A percentile compares a stretch with the other conserved stretches of the same genome.
phyloP scores from a whole-genome alignment of 305 asterid species.

The Fraxinus dipetala region DNA sequence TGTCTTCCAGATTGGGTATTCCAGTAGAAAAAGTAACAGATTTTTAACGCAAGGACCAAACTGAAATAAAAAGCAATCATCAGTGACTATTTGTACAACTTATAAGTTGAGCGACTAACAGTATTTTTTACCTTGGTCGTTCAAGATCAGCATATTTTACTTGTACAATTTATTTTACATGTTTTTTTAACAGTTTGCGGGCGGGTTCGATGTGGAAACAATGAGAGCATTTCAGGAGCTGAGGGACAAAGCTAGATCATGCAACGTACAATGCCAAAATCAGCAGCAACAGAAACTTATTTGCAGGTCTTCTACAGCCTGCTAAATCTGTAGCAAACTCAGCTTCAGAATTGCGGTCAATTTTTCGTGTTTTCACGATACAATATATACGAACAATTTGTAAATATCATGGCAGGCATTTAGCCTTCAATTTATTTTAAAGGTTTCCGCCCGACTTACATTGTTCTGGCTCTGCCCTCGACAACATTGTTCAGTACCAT shows the following conservation, averaged over 20 bases:
- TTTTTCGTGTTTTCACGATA: slow-evolving; percentile 26
- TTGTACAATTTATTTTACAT: background rate
- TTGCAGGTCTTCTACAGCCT: slow-evolving; percentile 43
- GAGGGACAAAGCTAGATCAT: slow-evolving; percentile 75
- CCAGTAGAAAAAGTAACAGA: background rate
- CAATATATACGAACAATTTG: background rate
- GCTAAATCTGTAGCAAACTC: slow-evolving; percentile 53
- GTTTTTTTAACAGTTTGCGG: slow-evolving; percentile 57
- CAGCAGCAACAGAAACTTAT: slow-evolving; percentile 58
- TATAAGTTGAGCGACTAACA: background rate
- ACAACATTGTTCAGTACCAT: background rate
- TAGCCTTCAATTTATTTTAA: no score
- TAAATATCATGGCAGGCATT: background rate
- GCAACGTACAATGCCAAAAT: slow-evolving; percentile 62
- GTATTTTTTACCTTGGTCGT: background rate
- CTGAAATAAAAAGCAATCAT: background rate
- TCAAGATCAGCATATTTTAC: background rate
- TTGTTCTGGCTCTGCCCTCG: no score
- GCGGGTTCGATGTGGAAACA: slow-evolving; percentile 88
- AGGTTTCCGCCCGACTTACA: background rate
- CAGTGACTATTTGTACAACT: background rate
- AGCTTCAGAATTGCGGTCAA: slow-evolving; percentile 42
- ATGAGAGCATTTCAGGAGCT: slow-evolving; percentile 94
- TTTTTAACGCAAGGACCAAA: background rate
- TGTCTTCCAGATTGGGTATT: background rate